These are phyloP conservation scores for Rhizopus arrhizus DNA, from an alignment of 371 early-diverging fungal species.

Conservation along the genomic window DNA sequence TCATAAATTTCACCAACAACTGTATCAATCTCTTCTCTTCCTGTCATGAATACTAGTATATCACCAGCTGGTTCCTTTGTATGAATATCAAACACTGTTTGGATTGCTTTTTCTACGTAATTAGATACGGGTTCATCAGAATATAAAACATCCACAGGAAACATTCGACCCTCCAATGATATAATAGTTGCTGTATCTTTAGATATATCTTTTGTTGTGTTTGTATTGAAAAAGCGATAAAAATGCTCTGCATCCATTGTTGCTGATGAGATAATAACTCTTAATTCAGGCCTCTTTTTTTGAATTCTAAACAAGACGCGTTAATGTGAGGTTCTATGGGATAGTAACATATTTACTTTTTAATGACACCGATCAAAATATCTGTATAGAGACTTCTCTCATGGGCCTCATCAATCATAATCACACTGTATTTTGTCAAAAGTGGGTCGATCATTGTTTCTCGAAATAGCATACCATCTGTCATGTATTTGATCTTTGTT, in stretches of 20 bases:
- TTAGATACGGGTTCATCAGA: slow-evolving; percentile 56
- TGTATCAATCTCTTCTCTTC: slow-evolving; percentile 81
- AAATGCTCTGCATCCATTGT: slow-evolving; percentile 74
- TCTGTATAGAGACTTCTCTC: slow-evolving; percentile 90
- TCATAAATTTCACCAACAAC: slow-evolving; percentile 59
- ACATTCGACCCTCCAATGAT: slow-evolving; percentile 74
- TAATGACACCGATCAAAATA: slow-evolving; percentile 79
- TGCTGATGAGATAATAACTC: slow-evolving; percentile 80
- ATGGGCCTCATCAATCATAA: slow-evolving; percentile 95
- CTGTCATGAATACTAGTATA: slow-evolving; percentile 85
- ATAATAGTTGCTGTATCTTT: slow-evolving; percentile 66
- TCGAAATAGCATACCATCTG: slow-evolving; percentile 88
- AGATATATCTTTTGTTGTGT: slow-evolving; percentile 28
- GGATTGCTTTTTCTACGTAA: slow-evolving; percentile 65
- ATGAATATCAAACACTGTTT: slow-evolving; percentile 72
- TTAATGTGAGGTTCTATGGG: no score
- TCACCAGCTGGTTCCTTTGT: slow-evolving; percentile 68
- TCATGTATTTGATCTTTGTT: slow-evolving; percentile 87
- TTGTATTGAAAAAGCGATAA: slow-evolving; percentile 62
- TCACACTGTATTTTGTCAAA: slow-evolving; percentile 76
- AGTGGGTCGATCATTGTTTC: slow-evolving; percentile 78
- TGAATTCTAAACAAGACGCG: slow-evolving; percentile 46
- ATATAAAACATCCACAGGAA: slow-evolving; percentile 74
- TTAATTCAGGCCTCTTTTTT: slow-evolving; percentile 63
- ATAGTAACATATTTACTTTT: slow-evolving; percentile 47